Conservation (phyloP, 2,329 filamentous ascomycete genomes). For the Aureobasidium uvarum region DNA sequence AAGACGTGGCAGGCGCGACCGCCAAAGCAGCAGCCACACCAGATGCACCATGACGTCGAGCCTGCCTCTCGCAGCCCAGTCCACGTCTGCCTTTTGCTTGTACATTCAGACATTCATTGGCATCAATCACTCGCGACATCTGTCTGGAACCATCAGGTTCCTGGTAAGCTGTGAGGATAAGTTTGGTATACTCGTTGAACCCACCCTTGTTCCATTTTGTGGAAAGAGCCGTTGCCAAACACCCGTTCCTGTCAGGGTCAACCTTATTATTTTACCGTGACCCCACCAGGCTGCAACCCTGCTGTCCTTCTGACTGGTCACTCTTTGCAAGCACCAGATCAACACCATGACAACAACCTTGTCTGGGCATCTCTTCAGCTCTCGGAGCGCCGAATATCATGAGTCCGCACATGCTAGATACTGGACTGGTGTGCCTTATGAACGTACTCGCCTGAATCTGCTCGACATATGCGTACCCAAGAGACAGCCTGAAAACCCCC, state of each 20-base stretch:
- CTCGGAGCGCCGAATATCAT: not conserved
- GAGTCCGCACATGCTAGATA: not conserved
- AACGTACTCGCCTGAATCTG: conserved; percentile 41
- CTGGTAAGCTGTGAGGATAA: not conserved
- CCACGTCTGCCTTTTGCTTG: not conserved
- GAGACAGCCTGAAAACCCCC: conserved; percentile 27
- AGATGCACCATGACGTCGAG: not conserved
- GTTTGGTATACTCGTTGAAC: conserved; percentile 23
- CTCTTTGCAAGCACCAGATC: not conserved
- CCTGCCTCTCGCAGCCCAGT: not conserved
- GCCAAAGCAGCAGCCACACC: conserved; percentile 11
- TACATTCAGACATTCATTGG: not conserved
- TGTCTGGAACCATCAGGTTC: not conserved
- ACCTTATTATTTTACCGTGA: conserved; percentile 6
- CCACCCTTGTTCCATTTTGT: not conserved
- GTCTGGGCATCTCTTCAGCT: not conserved
- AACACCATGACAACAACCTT: not conserved
- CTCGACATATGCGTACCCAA: conserved; percentile 46
- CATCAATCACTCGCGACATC: not conserved
- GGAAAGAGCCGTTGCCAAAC: conserved; percentile 19
- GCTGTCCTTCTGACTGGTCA: not conserved
- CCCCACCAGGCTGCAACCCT: not conserved
- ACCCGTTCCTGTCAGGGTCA: conserved; percentile 28
- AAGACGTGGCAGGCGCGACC: conserved; percentile 16
- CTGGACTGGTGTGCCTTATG: conserved; percentile 30